phyloP scores from a whole-genome alignment of 306 rosid species.

The Fragaria vesca region DNA sequence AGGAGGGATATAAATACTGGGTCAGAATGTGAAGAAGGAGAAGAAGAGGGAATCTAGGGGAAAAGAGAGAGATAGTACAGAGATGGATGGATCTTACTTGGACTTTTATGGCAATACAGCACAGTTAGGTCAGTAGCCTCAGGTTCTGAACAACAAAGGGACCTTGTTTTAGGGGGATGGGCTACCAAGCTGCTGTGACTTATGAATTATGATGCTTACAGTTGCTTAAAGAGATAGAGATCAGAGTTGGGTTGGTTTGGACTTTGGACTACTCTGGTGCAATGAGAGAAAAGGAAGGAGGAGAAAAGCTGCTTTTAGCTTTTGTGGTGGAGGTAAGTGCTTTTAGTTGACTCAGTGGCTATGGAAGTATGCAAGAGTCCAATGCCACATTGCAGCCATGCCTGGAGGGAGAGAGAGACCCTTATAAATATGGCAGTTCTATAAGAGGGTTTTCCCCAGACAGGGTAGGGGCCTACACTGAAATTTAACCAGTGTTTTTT shows the following conservation, averaged over 20 bases:
- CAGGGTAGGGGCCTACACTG: not conserved
- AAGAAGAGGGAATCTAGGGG: conserved; percentile 28
- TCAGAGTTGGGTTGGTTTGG: not conserved
- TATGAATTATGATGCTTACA: not conserved
- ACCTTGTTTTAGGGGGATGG: conserved; percentile 21
- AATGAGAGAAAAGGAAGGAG: not conserved
- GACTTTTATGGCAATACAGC: conserved; percentile 15
- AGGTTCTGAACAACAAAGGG: conserved; percentile 17
- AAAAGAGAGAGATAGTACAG: conserved; percentile 6
- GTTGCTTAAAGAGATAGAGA: not conserved
- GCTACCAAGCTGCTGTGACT: not conserved
- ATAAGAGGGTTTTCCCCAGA: not conserved
- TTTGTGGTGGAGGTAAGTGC: not conserved
- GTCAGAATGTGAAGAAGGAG: conserved; percentile 21
- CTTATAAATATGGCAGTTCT: not conserved
- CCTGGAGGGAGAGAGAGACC: not conserved
- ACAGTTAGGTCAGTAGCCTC: not conserved
- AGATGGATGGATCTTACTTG: conserved; percentile 3
- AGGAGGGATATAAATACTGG: conserved; percentile 35
- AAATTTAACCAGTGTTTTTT: not conserved
- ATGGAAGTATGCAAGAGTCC: conserved; percentile 1
- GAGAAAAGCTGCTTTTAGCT: not conserved
- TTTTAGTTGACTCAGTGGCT: not conserved
- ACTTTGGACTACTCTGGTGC: not conserved
- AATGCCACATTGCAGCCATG: conserved; percentile 9